Percentiles rank a stretch among this genome's conserved stretches.
Evolutionary conservation across 495 filamentous ascomycete genomes (phyloP).

Genomic region (Penicillium soppii): DNA sequence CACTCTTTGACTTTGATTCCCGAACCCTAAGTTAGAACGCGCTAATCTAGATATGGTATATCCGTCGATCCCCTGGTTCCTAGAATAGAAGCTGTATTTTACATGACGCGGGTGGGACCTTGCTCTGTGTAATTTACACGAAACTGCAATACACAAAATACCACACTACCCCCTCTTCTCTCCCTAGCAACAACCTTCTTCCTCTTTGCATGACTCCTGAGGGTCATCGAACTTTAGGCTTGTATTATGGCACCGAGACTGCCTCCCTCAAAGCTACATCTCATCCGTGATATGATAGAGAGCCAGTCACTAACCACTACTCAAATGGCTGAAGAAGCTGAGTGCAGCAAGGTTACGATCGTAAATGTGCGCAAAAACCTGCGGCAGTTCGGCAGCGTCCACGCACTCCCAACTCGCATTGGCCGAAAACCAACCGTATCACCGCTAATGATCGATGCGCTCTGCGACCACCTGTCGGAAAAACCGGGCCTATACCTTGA

Average conservation of each 20-base stretch:
- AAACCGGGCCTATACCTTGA: neutral
- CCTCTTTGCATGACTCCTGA: no score
- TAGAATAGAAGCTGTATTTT: no score
- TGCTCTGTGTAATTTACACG: no score
- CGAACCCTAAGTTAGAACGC: neutral
- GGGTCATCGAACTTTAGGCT: no score
- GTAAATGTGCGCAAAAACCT: neutral
- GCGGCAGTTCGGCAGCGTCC: neutral
- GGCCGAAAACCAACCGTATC: neutral
- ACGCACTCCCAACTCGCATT: neutral
- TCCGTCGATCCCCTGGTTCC: no score
- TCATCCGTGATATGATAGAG: conserved; percentile 8
- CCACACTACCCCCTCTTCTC: no score
- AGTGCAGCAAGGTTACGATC: conserved; percentile 2
- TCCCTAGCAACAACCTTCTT: no score
- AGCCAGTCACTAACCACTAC: no score
- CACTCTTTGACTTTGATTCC: neutral
- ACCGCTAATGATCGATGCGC: neutral
- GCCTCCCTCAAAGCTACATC: neutral
- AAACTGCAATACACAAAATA: no score
- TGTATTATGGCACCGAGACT: neutral
- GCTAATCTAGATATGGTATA: neutral
- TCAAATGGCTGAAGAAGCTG: conserved; percentile 12
- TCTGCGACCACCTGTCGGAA: neutral
- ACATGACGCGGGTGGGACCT: no score